Base-by-base conservation (phyloP, 2,329 filamentous ascomycete genomes). In the Colletotrichum gloeosporioides region DNA sequence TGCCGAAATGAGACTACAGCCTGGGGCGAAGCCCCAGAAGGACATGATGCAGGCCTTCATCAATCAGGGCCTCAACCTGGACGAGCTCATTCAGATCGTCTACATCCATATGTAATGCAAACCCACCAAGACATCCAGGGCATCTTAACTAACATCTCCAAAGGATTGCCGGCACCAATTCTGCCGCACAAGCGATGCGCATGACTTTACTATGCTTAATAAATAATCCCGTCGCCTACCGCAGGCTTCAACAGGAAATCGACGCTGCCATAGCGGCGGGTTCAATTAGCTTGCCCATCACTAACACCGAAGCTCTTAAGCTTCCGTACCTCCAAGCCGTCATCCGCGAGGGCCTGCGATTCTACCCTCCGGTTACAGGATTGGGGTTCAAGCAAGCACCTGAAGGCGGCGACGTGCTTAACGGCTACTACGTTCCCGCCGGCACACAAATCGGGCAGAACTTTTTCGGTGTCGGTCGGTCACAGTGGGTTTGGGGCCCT, bases 121-220 rank as follows among this genome's bases (percentile, higher is more conserved):
- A 18, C 1, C 15, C 3, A 4, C 1, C 34, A 3, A 44, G 22
- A 49, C 27, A 9, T 1, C 36, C 3, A 4, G 22, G 9, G 5
- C 63, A 55, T 53, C 44, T 8, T 22, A 18, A 29, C 39, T 63
- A 15, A 72, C n/a, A 18, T 15, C 3, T 6, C 7, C 57, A 8
- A 31, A 90, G 89, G 77, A 90, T 92, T 79, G 90, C 90, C 8
- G 91, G 91, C 31, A 92, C 91, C 25, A 91, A 92, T 82, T 91
- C 90, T 0, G 91, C 91, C 0, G 90, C 91, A n/a, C 90, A 89
- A 18, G 90, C 89, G 1, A 90, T 91, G 89, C 89, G 90, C 59
- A 78, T 78, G 79, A 90, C 89, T 74, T 89, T 91, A 81, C 90
- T 89, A 83, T 89, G 86, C 55, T 83, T 89, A 0, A 84, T 91